Evolutionary conservation across 164 flowering plant species (phyloP).

Genomic region (Magnolia officinalis): DNA sequence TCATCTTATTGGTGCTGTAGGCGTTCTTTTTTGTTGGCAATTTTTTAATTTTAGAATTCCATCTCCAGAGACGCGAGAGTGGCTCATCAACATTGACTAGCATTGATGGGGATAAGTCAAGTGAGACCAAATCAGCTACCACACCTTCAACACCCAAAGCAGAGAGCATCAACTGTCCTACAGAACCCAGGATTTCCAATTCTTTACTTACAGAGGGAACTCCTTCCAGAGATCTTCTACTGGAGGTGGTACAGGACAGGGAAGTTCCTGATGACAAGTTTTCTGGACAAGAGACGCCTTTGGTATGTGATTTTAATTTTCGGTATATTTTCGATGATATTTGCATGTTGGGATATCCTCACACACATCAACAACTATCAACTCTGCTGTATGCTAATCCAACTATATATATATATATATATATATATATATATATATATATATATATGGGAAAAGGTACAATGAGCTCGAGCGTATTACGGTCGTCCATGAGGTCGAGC

Average conservation of each 20-base stretch:
- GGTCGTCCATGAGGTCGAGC: too few relatives aligned
- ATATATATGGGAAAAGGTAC: too few relatives aligned
- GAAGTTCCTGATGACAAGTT: slow-evolving; percentile 50
- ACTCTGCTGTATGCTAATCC: too few relatives aligned
- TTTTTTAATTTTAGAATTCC: background rate
- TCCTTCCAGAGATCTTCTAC: slow-evolving; percentile 48
- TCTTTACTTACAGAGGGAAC: slow-evolving; percentile 55
- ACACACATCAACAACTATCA: too few relatives aligned
- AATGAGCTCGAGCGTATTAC: too few relatives aligned
- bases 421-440: too few relatives aligned
- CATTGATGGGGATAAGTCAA: slow-evolving; percentile 72
- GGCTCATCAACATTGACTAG: slow-evolving; percentile 45
- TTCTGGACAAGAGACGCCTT: slow-evolving; percentile 56
- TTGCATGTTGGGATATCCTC: too few relatives aligned
- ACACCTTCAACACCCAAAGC: slow-evolving; percentile 92
- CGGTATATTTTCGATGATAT: background rate
- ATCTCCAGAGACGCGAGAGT: slow-evolving; percentile 79
- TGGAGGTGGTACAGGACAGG: slow-evolving; percentile 46
- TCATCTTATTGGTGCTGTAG: background rate
- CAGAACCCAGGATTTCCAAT: slow-evolving; percentile 61
- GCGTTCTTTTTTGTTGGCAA: background rate
- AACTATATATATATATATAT: too few relatives aligned
- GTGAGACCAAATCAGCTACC: slow-evolving; percentile 72
- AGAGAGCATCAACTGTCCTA: slow-evolving; percentile 48
- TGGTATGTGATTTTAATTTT: slow-evolving; percentile 44